phyloP scores from a whole-genome alignment of 2,329 filamentous ascomycete species.

The Hawksworthiomyces lignivorus region DNA sequence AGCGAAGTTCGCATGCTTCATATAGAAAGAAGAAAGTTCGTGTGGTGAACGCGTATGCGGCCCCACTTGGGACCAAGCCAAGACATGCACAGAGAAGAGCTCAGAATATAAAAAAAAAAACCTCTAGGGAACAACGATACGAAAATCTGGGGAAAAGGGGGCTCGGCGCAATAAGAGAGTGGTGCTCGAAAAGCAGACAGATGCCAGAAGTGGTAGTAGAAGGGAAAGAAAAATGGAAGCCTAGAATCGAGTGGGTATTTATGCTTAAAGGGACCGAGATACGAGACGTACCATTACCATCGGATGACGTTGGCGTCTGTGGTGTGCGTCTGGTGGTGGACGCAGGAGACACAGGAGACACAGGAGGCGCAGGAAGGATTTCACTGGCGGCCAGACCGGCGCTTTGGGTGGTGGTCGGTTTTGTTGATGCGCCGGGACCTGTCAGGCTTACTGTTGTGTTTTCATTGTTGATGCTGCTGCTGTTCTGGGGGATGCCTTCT shows the following conservation, averaged over 20 bases:
- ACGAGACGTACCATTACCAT: constrained; percentile 7
- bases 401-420: no score
- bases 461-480: background rate
- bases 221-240: background rate
- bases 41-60: background rate
- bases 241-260: background rate
- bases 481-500: background rate
- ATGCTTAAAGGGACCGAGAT: constrained; percentile 1
- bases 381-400: no score
- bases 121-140: background rate
- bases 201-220: no score
- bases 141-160: background rate
- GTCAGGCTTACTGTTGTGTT: no score
- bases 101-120: background rate
- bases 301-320: constrained; percentile 8
- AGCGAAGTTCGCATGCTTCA: background rate
- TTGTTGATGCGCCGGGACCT: background rate
- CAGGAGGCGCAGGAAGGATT: no score
- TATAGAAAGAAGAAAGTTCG: background rate
- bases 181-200: no score
- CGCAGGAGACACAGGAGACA: background rate
- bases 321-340: background rate
- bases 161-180: no score
- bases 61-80: constrained; percentile 1
- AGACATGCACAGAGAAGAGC: background rate